Base-by-base conservation (phyloP, 139 green algal species). In the Chlamydomonas sp. region DNA sequence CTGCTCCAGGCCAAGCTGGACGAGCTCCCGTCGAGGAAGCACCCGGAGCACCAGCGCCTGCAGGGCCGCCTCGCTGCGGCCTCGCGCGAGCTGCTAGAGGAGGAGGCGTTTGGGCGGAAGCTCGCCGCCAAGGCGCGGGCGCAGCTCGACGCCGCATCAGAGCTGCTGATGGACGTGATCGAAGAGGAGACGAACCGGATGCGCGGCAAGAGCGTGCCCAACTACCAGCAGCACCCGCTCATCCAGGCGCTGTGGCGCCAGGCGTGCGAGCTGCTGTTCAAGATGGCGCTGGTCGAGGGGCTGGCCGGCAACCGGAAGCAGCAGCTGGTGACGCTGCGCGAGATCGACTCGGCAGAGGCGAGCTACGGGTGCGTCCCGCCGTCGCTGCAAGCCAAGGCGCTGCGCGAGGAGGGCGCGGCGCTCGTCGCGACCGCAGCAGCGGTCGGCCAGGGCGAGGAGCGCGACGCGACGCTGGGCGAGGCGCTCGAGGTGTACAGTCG, bases 241-340 rank as follows among this genome's bases (percentile, higher is more conserved):
- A 64, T 64, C 34, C 54, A 64, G 16, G 8, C 34, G 20, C 34
- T 64, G 16, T 64, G 54, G 54, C 30, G 54, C 13, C 59, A 30
- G 8, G 59, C 16, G 6, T 66, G 59, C 29, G 59, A 66, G 20
- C 39, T 66, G 8, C 10, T 66, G n/a, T 66, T 66, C 33, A 66
- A 66, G 59, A 10, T 66, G 59, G 39, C 59, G 5, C 5, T 66
- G 5, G 8, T 39, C 6, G 16, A 39, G 5, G 59, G 16, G 5
- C 31, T 66, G 5, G 59, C 59, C 29, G 59, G 59, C 33, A 37
- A 43, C 31, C n/a, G 6, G 8, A 66, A 66, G 59, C 8, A 43
- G 8, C 59, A 66, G 33, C 31, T 66, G 26, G 59, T 26, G 20
- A 5, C n/a, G 5, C 26, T 66, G 8, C 31, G 43, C 8, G 29